Percentiles rank a stretch among this genome's conserved stretches.
These are phyloP conservation scores for Boletus calvinii DNA, from an alignment of 1,284 basidiomycete species.

Conservation along the genomic window DNA sequence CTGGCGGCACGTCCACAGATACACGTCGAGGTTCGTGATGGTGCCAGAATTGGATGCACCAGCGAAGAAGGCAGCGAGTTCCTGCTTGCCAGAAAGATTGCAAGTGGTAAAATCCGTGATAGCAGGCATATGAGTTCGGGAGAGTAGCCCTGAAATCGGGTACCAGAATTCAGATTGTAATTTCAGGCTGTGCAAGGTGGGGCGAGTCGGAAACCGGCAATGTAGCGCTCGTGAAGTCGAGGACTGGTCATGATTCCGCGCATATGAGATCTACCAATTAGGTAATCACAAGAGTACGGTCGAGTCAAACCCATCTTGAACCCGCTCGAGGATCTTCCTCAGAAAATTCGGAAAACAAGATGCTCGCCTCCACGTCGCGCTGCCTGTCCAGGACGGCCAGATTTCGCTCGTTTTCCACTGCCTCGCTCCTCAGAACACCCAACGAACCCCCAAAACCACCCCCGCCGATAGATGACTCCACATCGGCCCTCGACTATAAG, in stretches of 20 bases:
- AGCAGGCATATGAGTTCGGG: not conserved
- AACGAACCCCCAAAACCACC: conserved; percentile 51
- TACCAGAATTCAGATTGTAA: not conserved
- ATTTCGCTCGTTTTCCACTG: conserved; percentile 19
- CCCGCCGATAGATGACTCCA: conserved; percentile 81
- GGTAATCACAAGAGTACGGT: conserved; percentile 11
- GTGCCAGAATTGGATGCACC: not conserved
- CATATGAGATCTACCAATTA: too few relatives aligned
- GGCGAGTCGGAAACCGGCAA: not conserved
- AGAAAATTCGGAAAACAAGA: conserved; percentile 2
- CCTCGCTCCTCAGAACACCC: conserved; percentile 14
- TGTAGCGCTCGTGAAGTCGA: too few relatives aligned
- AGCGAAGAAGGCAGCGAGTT: not conserved
- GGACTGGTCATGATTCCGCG: too few relatives aligned
- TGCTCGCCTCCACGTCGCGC: conserved; percentile 20
- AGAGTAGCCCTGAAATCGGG: not conserved
- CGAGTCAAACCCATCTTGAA: conserved; percentile 2
- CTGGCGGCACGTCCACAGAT: too few relatives aligned
- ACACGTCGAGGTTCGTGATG: not conserved
- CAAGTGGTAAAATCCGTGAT: not conserved
- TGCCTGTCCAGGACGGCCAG: conserved; percentile 16
- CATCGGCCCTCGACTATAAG: conserved; percentile 95
- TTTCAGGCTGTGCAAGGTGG: not conserved
- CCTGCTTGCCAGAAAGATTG: not conserved
- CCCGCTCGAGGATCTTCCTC: not conserved